These are phyloP conservation scores for Phytopythium sindhum DNA, from an alignment of 352 stramenopile genomes.

Conservation along the genomic window DNA sequence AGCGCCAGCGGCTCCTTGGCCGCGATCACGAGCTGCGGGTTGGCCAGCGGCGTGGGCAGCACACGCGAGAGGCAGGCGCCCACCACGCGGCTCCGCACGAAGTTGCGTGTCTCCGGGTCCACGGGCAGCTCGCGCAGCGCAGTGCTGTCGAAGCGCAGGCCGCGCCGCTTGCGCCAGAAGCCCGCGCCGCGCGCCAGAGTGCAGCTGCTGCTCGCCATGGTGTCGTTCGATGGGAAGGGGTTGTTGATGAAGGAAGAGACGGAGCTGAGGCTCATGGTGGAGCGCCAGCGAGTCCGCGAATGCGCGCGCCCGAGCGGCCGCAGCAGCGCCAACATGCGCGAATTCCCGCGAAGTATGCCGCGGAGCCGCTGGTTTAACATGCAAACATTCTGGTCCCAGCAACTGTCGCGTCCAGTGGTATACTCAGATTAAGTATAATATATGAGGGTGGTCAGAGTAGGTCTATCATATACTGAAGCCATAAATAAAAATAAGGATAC, in stretches of 20 bases:
- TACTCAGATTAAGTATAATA: constrained; percentile 2
- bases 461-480: neutral
- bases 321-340: neutral
- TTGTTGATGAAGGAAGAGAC: neutral
- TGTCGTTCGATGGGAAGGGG: neutral
- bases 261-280: neutral
- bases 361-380: neutral
- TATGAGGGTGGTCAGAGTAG: neutral
- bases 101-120: constrained; percentile 46
- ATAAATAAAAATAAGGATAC: neutral
- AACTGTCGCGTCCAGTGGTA: neutral
- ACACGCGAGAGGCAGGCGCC: constrained; percentile 67
- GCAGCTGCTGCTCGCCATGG: neutral
- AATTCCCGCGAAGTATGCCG: neutral
- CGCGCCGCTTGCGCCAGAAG: constrained; percentile 39
- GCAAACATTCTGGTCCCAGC: neutral
- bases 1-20: constrained; percentile 53
- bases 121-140: constrained; percentile 63
- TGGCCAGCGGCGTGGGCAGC: constrained; percentile 50
- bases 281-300: neutral
- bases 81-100: constrained; percentile 41
- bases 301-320: neutral
- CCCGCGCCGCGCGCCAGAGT: constrained; percentile 17
- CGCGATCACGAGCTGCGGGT: constrained; percentile 53
- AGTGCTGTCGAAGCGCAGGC: constrained; percentile 49